Conservation (phyloP, 305 asterid genomes). For the Euphrasia arctica region DNA sequence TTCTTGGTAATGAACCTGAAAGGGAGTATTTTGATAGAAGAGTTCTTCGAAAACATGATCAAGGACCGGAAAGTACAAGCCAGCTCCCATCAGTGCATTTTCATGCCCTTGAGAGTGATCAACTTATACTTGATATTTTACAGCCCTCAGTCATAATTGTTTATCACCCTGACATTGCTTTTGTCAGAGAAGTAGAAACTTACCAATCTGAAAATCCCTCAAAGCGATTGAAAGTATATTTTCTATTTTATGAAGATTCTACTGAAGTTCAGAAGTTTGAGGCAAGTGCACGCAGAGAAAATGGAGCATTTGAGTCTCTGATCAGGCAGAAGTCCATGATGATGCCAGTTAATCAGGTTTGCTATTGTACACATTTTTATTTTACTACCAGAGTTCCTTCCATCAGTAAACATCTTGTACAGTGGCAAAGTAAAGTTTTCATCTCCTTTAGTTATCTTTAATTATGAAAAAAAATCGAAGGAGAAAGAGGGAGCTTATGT, state of each 20-base stretch:
- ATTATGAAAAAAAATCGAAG: not conserved
- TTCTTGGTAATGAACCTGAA: constrained; percentile 34
- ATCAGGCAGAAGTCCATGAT: constrained; percentile 94
- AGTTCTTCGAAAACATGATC: constrained; percentile 54
- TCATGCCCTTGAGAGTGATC: constrained; percentile 82
- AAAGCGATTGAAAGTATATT: constrained; percentile 68
- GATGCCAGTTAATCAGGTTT: constrained; percentile 90
- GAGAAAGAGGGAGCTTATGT: not conserved
- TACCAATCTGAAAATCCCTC: constrained; percentile 88
- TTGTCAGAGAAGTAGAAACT: constrained; percentile 89
- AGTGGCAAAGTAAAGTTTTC: not conserved
- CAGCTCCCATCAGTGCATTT: constrained; percentile 67
- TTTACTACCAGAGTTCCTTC: constrained; percentile 25
- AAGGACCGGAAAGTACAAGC: constrained; percentile 35
- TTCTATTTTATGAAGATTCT: constrained; percentile 88
- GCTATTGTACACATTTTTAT: constrained; percentile 24
- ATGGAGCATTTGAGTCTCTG: constrained; percentile 90
- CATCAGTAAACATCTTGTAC: constrained; percentile 1
- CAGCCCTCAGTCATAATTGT: constrained; percentile 85
- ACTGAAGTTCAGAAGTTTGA: constrained; percentile 93
- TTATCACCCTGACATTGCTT: constrained; percentile 87
- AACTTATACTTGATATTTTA: constrained; percentile 69
- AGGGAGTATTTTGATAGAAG: constrained; percentile 31
- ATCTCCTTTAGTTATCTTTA: constrained; percentile 7
- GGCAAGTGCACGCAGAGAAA: constrained; percentile 92